Evolutionary conservation across 2,329 filamentous ascomycete species (phyloP).

Genomic region (Polychaeton citri): DNA sequence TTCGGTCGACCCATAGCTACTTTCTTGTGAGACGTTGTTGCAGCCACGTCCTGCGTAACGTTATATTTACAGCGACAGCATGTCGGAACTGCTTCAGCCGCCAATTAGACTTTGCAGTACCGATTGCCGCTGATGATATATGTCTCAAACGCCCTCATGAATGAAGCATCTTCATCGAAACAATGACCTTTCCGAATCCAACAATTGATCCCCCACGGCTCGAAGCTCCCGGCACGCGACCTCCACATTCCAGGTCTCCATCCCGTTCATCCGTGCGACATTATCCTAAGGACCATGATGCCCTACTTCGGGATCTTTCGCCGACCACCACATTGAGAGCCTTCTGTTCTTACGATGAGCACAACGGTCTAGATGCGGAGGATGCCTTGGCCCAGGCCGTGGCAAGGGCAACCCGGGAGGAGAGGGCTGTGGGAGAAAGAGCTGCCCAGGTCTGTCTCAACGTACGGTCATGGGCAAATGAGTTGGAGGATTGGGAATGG

Average conservation of each 20-base stretch:
- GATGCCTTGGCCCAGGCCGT: conserved; percentile 41
- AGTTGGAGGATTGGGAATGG: conserved; percentile 53
- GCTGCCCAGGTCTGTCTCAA: conserved; percentile 58
- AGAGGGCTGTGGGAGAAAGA: conserved; percentile 58
- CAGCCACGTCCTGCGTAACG: too few relatives aligned
- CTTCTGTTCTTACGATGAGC: conserved; percentile 33
- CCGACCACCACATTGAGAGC: conserved; percentile 49
- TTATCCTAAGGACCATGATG: conserved; percentile 16
- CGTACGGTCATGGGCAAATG: conserved; percentile 62
- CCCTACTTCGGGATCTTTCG: conserved; percentile 46
- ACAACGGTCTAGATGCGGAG: conserved; percentile 15
- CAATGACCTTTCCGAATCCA: conserved; percentile 14
- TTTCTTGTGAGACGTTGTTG: too few relatives aligned
- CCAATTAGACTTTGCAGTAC: too few relatives aligned
- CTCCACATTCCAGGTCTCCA: conserved; percentile 12
- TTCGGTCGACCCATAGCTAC: too few relatives aligned
- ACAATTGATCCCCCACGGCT: conserved; percentile 17
- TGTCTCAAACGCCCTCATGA: too few relatives aligned
- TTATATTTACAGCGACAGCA: too few relatives aligned
- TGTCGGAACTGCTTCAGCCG: too few relatives aligned
- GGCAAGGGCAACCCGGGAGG: conserved; percentile 46
- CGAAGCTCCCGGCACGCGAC: conserved; percentile 7
- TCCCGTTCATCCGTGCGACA: conserved; percentile 17
- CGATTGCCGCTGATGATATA: too few relatives aligned
- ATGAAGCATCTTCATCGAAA: neutral